Evolutionary conservation across 306 rosid species (phyloP).

Genomic region (Sechiopsis laciniata): DNA sequence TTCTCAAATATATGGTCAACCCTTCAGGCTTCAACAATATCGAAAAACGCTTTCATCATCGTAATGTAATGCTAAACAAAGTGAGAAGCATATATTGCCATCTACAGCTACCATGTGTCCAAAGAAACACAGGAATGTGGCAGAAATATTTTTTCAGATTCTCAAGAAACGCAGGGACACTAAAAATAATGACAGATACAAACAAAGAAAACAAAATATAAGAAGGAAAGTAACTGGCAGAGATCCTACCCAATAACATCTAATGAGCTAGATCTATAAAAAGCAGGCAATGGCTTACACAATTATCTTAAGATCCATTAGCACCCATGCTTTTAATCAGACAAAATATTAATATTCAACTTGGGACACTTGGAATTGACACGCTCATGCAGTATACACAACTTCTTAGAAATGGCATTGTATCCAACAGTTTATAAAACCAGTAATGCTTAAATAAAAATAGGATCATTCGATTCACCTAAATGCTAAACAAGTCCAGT

Average conservation of each 20-base stretch:
- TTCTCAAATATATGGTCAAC: neutral
- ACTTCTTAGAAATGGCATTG: neutral
- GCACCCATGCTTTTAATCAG: neutral
- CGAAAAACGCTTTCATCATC: neutral
- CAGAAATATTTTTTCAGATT: neutral
- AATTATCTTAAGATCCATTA: neutral
- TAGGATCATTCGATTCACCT: neutral
- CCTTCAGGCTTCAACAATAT: neutral
- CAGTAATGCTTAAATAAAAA: neutral
- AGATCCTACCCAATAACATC: neutral
- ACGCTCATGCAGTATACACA: neutral
- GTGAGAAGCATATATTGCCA: neutral
- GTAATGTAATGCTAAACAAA: neutral
- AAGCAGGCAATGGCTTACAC: neutral
- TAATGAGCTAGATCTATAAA: neutral
- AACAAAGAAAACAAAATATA: neutral
- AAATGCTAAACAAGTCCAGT: conserved; percentile 16
- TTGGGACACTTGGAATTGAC: neutral
- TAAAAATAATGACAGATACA: neutral
- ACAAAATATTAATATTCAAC: neutral
- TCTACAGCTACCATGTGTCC: neutral
- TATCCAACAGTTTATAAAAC: neutral
- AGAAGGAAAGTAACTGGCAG: neutral
- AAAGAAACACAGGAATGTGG: neutral
- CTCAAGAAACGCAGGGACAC: neutral